Conservation (phyloP, 73 alveolate species). For the Blepharisma stoltei region DNA sequence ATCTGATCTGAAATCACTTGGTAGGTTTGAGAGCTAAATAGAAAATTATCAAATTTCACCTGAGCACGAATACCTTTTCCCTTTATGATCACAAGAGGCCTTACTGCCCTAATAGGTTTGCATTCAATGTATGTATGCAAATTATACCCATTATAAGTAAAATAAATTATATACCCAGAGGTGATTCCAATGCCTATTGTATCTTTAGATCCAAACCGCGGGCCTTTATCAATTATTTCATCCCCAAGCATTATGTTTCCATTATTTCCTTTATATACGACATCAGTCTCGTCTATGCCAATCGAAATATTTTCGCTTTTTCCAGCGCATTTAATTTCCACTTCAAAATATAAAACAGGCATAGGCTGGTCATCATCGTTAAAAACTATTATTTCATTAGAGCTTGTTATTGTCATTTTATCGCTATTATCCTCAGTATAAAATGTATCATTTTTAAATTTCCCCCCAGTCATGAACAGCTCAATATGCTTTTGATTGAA, state of each 20-base stretch:
- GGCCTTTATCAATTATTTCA: neutral
- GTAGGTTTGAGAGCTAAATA: neutral
- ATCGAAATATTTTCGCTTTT: constrained; percentile 4
- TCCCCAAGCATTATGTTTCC: neutral
- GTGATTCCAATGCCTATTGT: constrained; percentile 7
- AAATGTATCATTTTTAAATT: too few relatives aligned
- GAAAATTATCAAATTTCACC: neutral
- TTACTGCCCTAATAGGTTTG: neutral
- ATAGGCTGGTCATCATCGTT: neutral
- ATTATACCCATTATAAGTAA: constrained; percentile 10
- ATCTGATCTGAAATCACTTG: too few relatives aligned
- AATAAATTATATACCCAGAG: neutral
- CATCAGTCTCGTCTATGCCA: neutral
- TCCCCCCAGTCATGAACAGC: too few relatives aligned
- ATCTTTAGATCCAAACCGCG: constrained; percentile 3
- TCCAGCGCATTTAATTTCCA: neutral
- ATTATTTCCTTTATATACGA: neutral
- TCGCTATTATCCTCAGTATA: too few relatives aligned
- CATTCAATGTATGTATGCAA: constrained; percentile 16
- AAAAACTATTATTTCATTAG: too few relatives aligned
- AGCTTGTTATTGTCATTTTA: too few relatives aligned
- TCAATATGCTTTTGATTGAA: too few relatives aligned
- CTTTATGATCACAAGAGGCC: neutral
- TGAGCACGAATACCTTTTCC: constrained; percentile 2
- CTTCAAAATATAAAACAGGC: constrained; percentile 9